Evolutionary conservation across 345 rosid species (phyloP).

Genomic region (Eutrema yunnanense): DNA sequence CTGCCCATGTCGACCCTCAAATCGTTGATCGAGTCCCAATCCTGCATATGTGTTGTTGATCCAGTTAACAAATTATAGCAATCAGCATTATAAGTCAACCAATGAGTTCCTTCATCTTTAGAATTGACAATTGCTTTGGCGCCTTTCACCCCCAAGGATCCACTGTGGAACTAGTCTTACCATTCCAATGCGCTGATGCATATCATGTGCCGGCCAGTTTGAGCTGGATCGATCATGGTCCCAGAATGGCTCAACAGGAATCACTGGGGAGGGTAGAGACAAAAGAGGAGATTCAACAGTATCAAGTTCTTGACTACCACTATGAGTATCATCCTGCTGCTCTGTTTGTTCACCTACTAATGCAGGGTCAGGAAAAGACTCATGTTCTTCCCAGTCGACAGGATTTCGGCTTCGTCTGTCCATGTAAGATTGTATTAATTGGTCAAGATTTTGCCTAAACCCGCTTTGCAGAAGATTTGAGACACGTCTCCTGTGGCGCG

Average conservation of each 20-base stretch:
- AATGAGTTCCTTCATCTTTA: background rate
- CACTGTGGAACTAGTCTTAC: conserved; percentile 35
- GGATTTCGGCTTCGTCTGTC: conserved; percentile 73
- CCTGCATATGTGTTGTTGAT: conserved; percentile 40
- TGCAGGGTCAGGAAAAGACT: conserved; percentile 40
- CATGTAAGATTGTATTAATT: conserved; percentile 72
- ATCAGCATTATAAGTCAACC: background rate
- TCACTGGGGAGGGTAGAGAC: conserved; percentile 42
- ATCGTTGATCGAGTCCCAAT: conserved; percentile 76
- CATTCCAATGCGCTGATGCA: conserved; percentile 69
- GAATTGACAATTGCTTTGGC: background rate
- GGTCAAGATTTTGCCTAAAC: conserved; percentile 87
- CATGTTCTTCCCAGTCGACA: conserved; percentile 65
- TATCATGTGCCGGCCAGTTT: conserved; percentile 57
- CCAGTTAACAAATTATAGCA: background rate
- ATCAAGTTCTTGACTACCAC: conserved; percentile 37
- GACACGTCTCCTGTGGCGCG: conserved; percentile 73
- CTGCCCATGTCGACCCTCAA: conserved; percentile 88
- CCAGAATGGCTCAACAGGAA: conserved; percentile 58
- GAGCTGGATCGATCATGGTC: conserved; percentile 47
- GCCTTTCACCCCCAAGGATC: background rate
- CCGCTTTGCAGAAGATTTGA: conserved; percentile 87
- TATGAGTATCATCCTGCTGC: conserved; percentile 47
- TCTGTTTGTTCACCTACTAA: conserved; percentile 47
- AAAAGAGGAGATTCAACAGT: conserved; percentile 41